Base-by-base conservation (phyloP, 1,284 basidiomycete genomes). In the Tylopilus sp. region DNA sequence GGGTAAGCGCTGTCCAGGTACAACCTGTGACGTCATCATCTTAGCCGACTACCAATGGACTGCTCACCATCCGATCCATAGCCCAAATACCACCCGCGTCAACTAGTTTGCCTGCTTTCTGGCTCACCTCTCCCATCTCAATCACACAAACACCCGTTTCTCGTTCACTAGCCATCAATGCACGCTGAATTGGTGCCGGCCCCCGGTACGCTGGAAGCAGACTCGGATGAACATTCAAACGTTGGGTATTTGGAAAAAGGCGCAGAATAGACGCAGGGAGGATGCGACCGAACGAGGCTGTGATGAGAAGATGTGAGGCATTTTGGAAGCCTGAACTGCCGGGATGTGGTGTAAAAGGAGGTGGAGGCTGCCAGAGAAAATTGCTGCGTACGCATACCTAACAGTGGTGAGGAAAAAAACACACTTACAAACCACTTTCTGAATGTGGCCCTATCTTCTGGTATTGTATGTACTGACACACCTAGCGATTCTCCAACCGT, bases 151-250 rank as follows among this genome's bases (percentile, higher is more conserved):
- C 83, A 0, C 83, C 85, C 2, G 79, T 82, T 41, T 71, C 66
- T 30, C 30, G 52, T 51, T 75, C 73, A 1, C 76, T 75, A 46
- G 58, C 21, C 54, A 60, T 71, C 33, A 99, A 74, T 0, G 88
- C 78, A 67, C 86, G 90, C 65, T 98, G 96, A 31, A 98, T 89
- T 0, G 95, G 96, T 2, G 94, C 91, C 0, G 96, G 85, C 0
- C 96, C 96, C 21, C 94, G 81, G 67, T 92, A 92, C n/a, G 76
- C 70, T 0, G 95, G 96, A 19, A 98, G 76, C 0, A 94, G 71
- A 16, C 92, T 96, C 0, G 95, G 94, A 61, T 99, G 96, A 4
- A 98, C 81, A 61, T 98, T 97, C 36, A 99, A 72, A n/a, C 86
- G 72, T 44, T 83, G 79, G 1, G 71, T 67, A 0, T 75, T 73